Conservation (phyloP, 1,139 yeast genomes). For the Arxiozyma bovina region DNA sequence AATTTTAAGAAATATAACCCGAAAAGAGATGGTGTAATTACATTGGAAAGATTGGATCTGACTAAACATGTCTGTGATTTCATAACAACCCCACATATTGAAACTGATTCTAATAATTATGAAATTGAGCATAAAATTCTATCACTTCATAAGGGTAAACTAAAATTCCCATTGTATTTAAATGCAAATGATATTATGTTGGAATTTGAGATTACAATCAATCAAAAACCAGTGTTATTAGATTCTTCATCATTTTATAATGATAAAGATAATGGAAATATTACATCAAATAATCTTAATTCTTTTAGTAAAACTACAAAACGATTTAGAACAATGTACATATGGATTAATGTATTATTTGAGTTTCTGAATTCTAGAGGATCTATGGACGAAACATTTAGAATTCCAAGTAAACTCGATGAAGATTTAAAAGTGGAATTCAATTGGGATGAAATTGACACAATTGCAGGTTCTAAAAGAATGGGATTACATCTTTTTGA, state of each 20-base stretch:
- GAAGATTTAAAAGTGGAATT: slow-evolving; percentile 6
- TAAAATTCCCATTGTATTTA: slow-evolving; percentile 1
- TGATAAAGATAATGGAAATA: neutral
- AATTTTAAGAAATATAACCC: slow-evolving; percentile 22
- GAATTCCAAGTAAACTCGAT: neutral
- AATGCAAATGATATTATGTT: slow-evolving; percentile 18
- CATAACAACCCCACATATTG: neutral
- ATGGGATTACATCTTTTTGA: slow-evolving; percentile 40
- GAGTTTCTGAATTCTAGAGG: neutral
- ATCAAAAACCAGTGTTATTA: slow-evolving; percentile 1
- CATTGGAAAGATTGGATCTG: slow-evolving; percentile 7
- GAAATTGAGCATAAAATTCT: neutral
- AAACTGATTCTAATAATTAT: neutral
- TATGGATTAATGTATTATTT: neutral
- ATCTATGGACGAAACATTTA: neutral
- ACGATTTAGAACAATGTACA: neutral
- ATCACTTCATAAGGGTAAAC: neutral
- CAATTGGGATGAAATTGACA: slow-evolving; percentile 60
- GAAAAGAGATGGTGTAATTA: slow-evolving; percentile 13
- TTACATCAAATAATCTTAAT: no score
- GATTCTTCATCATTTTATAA: neutral
- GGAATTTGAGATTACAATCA: slow-evolving; percentile 16
- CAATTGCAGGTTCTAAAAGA: slow-evolving; percentile 50
- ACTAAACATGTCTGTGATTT: neutral
- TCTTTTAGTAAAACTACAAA: neutral